phyloP scores from a whole-genome alignment of 345 rosid species.

The Carallia brachiata region DNA sequence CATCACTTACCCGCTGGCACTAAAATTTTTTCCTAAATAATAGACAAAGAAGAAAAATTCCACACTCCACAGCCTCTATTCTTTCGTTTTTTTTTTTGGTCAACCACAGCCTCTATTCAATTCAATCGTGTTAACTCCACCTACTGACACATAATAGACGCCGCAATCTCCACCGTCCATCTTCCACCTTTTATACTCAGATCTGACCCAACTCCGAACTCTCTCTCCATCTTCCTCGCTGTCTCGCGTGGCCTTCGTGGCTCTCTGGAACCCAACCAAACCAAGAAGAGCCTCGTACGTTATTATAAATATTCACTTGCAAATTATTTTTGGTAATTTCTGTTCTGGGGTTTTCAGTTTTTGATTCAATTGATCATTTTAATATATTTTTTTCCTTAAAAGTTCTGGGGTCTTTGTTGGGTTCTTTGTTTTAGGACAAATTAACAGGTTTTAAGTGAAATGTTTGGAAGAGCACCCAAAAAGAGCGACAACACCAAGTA shows the following conservation, averaged over 20 bases:
- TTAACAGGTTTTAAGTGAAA: conserved; percentile 11
- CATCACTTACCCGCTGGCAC: no score
- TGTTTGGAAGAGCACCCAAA: conserved; percentile 69
- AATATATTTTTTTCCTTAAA: not conserved
- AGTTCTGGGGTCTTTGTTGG: not conserved
- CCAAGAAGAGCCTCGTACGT: not conserved
- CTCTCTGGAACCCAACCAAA: conserved; percentile 9
- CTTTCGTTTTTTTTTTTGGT: no score
- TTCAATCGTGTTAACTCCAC: no score
- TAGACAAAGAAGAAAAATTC: no score
- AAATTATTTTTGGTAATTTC: not conserved
- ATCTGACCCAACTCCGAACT: not conserved
- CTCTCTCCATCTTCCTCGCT: conserved; percentile 12
- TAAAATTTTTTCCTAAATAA: no score
- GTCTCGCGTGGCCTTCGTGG: conserved; percentile 6
- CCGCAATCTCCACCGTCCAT: conserved; percentile 26
- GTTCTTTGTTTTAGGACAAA: not conserved
- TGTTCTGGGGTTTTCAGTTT: not conserved
- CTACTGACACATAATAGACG: not conserved
- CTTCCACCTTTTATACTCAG: not conserved
- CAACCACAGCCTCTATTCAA: no score
- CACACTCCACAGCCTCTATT: no score
- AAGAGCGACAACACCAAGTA: conserved; percentile 66
- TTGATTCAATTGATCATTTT: not conserved
- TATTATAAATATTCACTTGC: not conserved